These are phyloP conservation scores for Alternaria sp. DNA, from an alignment of 2,329 filamentous ascomycete genomes.

Conservation along the genomic window DNA sequence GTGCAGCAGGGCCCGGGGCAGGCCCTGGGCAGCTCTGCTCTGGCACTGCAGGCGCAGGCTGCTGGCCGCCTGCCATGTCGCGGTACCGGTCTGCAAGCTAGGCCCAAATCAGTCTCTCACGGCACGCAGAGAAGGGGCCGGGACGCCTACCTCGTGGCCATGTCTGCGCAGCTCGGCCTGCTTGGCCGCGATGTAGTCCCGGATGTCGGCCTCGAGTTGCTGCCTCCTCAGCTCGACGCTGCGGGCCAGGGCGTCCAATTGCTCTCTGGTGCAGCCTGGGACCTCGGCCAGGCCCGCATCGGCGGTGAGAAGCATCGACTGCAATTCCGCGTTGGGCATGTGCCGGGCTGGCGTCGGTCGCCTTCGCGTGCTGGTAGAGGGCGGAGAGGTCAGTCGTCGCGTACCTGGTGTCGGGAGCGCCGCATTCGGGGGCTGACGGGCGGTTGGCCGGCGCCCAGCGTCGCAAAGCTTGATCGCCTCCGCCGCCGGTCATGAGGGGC, in stretches of 20 bases:
- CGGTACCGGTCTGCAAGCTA: conserved; percentile 45
- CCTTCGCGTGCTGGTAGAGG: conserved; percentile 7
- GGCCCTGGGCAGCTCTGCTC: neutral
- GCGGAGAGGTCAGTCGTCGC: conserved; percentile 22
- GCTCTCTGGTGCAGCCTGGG: conserved; percentile 39
- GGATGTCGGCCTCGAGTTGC: conserved; percentile 46
- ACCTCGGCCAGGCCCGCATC: conserved; percentile 41
- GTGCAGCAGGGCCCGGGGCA: conserved; percentile 6
- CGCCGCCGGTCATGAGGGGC: conserved; percentile 16
- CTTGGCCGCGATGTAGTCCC: conserved; percentile 41
- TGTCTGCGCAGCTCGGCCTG: conserved; percentile 41
- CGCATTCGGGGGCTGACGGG: conserved; percentile 38
- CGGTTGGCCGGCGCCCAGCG: conserved; percentile 22
- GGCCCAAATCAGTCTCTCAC: conserved; percentile 32
- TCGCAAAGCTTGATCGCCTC: neutral
- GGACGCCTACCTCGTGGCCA: conserved; percentile 39
- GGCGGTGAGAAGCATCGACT: conserved; percentile 41
- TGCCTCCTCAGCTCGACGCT: conserved; percentile 45
- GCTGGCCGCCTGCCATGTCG: conserved; percentile 36
- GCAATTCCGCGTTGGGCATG: conserved; percentile 22
- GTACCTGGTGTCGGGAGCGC: conserved; percentile 38
- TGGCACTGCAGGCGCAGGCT: conserved; percentile 16
- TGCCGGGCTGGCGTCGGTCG: conserved; percentile 9
- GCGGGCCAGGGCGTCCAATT: conserved; percentile 41
- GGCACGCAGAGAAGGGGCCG: neutral